Percentiles rank a stretch among this genome's conserved stretches.
phyloP scores from a whole-genome alignment of 2,329 filamentous ascomycete genomes.

The Cordyceps fumosorosea region DNA sequence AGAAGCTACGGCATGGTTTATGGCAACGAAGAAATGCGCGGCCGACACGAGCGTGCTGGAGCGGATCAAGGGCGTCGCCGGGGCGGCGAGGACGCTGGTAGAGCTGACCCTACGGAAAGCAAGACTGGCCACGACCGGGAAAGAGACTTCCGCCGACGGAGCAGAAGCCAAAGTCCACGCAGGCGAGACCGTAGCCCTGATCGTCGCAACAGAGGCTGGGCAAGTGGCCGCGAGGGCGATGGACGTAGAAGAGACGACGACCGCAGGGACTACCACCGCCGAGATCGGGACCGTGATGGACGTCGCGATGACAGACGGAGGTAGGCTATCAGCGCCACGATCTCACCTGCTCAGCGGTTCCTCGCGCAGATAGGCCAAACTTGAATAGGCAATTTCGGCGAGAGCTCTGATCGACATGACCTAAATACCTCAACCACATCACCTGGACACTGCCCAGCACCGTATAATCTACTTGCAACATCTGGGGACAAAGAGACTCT shows the following conservation, averaged over 20 bases:
- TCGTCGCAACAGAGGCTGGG: slow-evolving; percentile 28
- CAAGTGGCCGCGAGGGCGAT: slow-evolving; percentile 18
- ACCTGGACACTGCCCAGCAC: not conserved
- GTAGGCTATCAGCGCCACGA: not conserved
- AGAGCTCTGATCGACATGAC: not conserved
- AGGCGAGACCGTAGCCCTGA: slow-evolving; percentile 27
- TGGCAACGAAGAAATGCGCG: slow-evolving; percentile 61
- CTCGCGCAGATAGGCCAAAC: not conserved
- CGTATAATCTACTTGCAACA: not conserved
- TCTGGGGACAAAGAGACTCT: not conserved
- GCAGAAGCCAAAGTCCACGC: slow-evolving; percentile 38
- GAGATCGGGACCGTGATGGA: not conserved
- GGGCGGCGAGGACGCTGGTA: slow-evolving; percentile 14
- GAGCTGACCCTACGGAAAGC: not conserved
- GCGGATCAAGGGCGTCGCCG: slow-evolving; percentile 19
- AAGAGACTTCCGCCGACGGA: slow-evolving; percentile 21
- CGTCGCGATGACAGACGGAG: not conserved
- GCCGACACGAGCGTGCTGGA: slow-evolving; percentile 37
- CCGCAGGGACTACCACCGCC: slow-evolving; percentile 1
- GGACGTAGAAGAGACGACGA: not conserved
- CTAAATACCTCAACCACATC: not conserved
- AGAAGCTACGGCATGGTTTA: slow-evolving; percentile 74
- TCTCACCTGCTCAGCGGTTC: not conserved
- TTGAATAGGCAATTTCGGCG: not conserved
- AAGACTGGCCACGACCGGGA: slow-evolving; percentile 13